These are phyloP conservation scores for Aquanectria penicillioides DNA, from an alignment of 2,329 filamentous ascomycete genomes.

Conservation along the genomic window DNA sequence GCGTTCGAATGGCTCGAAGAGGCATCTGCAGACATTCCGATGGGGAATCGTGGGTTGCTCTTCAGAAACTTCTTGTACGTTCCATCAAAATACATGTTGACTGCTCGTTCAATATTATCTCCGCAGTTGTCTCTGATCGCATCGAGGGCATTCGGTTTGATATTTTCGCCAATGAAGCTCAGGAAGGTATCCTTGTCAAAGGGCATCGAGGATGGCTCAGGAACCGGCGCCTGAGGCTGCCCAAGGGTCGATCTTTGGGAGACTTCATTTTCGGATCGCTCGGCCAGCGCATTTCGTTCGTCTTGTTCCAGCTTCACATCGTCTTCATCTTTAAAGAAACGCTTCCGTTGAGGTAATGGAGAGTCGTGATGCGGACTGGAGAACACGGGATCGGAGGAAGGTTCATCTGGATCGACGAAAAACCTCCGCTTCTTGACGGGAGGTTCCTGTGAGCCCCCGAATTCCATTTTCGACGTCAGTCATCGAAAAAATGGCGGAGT, in stretches of 20 bases:
- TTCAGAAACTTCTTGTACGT: constrained; percentile 67
- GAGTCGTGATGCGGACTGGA: constrained; percentile 35
- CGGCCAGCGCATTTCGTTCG: constrained; percentile 18
- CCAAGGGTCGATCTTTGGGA: constrained; percentile 20
- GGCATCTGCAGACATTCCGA: constrained; percentile 9
- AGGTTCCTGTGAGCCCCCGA: constrained; percentile 52
- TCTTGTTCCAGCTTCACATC: constrained; percentile 35
- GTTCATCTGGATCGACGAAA: constrained; percentile 48
- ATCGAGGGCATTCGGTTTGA: constrained; percentile 59
- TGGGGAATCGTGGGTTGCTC: constrained; percentile 29
- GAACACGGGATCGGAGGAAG: constrained; percentile 39
- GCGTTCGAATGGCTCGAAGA: constrained; percentile 19
- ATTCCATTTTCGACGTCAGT: constrained; percentile 48
- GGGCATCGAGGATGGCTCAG: constrained; percentile 40
- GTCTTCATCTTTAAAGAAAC: constrained; percentile 41
- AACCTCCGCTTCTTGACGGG: constrained; percentile 57
- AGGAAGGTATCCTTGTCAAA: constrained; percentile 70
- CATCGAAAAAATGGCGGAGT: constrained; percentile 24
- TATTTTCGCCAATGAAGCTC: constrained; percentile 66
- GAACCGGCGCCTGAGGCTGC: not conserved
- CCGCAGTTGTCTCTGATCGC: constrained; percentile 65
- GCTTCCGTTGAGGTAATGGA: constrained; percentile 37
- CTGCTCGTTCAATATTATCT: constrained; percentile 68
- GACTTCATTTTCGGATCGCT: constrained; percentile 26
- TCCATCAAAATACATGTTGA: constrained; percentile 77